These are phyloP conservation scores for Brassica cretica DNA, from an alignment of 345 rosid species.

Conservation along the genomic window DNA sequence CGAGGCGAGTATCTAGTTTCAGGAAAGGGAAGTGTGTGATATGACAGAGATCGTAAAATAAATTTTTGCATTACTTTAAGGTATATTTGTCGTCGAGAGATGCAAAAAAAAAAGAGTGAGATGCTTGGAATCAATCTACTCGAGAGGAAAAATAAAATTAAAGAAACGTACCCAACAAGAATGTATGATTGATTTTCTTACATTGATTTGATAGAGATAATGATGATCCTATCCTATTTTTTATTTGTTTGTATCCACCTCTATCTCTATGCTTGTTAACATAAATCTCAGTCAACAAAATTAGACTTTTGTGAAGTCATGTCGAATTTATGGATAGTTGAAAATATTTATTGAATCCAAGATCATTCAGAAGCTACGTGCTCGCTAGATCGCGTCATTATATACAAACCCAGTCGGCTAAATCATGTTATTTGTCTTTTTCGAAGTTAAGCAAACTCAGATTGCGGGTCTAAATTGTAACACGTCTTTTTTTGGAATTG, in stretches of 20 bases:
- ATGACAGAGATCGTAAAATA: conserved; percentile 30
- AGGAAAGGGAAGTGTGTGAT: conserved; percentile 1
- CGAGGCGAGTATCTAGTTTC: background rate
- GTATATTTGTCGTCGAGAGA: conserved; percentile 29
- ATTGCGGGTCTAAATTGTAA: background rate
- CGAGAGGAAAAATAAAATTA: background rate
- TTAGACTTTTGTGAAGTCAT: conserved; percentile 30
- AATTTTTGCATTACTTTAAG: conserved; percentile 22
- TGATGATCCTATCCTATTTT: conserved; percentile 24
- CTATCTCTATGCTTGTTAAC: conserved; percentile 15
- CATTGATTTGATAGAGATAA: conserved; percentile 36
- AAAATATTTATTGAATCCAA: background rate
- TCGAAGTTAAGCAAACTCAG: background rate
- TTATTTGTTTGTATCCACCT: conserved; percentile 23
- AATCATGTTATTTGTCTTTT: conserved; percentile 19
- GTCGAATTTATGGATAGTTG: conserved; percentile 28
- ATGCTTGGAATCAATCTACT: conserved; percentile 22
- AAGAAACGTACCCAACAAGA: conserved; percentile 32
- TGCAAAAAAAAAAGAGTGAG: conserved; percentile 4
- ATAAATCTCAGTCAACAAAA: conserved; percentile 33
- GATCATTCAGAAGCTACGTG: conserved; percentile 6
- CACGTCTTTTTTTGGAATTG: background rate
- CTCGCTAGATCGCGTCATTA: conserved; percentile 20
- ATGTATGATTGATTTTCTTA: conserved; percentile 32
- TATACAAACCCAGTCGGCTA: background rate